A percentile compares a stretch with the other conserved stretches of the same genome.
Evolutionary conservation across 768 basidiomycete species (phyloP).

Genomic region (Amanita subjunquillea): DNA sequence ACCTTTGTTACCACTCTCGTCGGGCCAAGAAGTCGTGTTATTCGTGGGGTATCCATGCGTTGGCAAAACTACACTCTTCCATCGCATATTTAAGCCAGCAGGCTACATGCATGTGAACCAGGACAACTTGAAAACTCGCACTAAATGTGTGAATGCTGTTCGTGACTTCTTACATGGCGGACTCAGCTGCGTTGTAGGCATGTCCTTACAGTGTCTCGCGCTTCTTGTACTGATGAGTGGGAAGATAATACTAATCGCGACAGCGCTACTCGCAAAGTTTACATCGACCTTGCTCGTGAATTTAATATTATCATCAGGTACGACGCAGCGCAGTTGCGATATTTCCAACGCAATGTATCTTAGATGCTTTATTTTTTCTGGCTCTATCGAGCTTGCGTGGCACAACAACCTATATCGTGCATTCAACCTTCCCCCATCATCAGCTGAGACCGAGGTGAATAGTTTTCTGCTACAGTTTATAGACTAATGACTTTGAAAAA

Average conservation of each 20-base stretch:
- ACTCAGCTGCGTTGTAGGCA: conserved; percentile 71
- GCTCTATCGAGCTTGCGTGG: conserved; percentile 74
- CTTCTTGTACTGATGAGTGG: not conserved
- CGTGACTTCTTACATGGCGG: conserved; percentile 42
- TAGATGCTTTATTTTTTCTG: conserved; percentile 71
- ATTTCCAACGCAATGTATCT: not conserved
- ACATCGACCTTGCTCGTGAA: conserved; percentile 57
- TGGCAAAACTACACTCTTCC: conserved; percentile 82
- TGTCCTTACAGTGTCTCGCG: conserved; percentile 11
- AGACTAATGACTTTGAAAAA: conserved; percentile 13
- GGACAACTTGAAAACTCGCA: conserved; percentile 64
- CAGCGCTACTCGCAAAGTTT: conserved; percentile 52
- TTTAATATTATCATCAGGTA: conserved; percentile 48
- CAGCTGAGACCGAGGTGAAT: conserved; percentile 31
- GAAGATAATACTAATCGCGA: conserved; percentile 92
- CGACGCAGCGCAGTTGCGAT: not conserved
- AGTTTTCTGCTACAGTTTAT: not conserved
- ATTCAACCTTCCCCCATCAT: conserved; percentile 41
- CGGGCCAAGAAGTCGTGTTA: conserved; percentile 30
- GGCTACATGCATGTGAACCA: conserved; percentile 85
- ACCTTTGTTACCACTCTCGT: conserved; percentile 32
- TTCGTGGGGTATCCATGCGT: conserved; percentile 45
- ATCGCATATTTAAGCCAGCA: conserved; percentile 49
- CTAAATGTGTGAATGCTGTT: conserved; percentile 63
- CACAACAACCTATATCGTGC: conserved; percentile 92